A percentile compares a stretch with the other conserved stretches of the same genome.
phyloP scores from a whole-genome alignment of 176 grass and related monocot species.

The Rhipidocladum racemiflorum region DNA sequence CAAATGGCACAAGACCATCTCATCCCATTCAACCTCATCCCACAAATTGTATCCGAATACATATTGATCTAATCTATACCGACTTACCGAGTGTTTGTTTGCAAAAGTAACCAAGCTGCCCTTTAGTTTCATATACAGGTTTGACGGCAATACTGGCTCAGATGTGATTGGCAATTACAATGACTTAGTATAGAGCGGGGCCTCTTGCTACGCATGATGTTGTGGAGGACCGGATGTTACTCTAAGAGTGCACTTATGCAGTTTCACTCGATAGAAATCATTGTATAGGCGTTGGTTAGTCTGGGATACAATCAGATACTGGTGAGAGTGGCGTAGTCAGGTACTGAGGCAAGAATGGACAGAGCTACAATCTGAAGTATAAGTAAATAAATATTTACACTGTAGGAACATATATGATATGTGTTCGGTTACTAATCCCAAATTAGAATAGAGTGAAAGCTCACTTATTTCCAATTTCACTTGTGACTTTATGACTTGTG shows the following conservation, averaged over 20 bases:
- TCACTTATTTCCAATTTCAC: not conserved
- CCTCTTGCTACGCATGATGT: not conserved
- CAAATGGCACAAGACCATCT: no score
- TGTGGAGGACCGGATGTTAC: not conserved
- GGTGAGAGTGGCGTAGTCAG: not conserved
- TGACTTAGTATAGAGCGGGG: not conserved
- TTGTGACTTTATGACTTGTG: not conserved
- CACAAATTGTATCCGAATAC: not conserved
- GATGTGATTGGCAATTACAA: not conserved
- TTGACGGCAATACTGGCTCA: not conserved
- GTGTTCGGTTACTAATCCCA: not conserved
- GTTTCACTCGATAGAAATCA: not conserved
- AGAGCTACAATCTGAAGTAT: not conserved
- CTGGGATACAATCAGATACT: not conserved
- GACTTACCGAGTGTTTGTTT: not conserved
- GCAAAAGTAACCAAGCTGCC: not conserved
- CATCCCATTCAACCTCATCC: no score
- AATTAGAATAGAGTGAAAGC: not conserved
- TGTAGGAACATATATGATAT: not conserved
- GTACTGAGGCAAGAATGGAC: not conserved
- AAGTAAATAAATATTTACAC: not conserved
- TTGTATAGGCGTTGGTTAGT: not conserved
- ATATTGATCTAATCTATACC: not conserved
- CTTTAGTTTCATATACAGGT: not conserved
- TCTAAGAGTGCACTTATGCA: not conserved